Evolutionary conservation across 805 yeast genomes (phyloP), one percentile per base, ranked within the genome.

Genomic region (Candida silvicultrix): DNA sequence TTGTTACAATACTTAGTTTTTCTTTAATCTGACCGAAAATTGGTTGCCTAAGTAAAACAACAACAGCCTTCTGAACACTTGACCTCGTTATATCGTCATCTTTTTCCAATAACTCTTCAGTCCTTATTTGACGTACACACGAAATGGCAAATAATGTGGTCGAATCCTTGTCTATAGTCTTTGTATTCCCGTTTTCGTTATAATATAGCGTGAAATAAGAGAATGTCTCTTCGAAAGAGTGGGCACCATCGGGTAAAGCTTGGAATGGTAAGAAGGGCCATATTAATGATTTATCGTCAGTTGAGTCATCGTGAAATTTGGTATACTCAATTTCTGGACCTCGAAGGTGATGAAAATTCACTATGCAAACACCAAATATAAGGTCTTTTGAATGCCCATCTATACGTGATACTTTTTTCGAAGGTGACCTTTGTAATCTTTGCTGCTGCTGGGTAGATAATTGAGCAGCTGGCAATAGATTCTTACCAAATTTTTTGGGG

Each of bases 271-370:
- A 66, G 57, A 83, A 81, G 11, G 94, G 89, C 90, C 97, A 94
- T 18, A 85, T 66, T 3, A 66, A 56, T 1, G 73, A 59, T 32
- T 58, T 49, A 15, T 63, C 55, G 23, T 59, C 60, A 20, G 66
- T 66, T 28, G 66, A 68, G 23, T 64, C 68, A 2, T 73, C 70
- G 22, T 60, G 45, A 3, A 81, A 80, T 19, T 83, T 73, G 89
- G 97, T 87, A 66, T 87, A 89, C 64, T 92, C 97, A 21, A 94
- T 80, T 62, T 94, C 97, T 0, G 99, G 98, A 2, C 99, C 99
- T 48, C 95, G 71, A 63, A 77, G 62, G 58, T 94, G 98, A 60
- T 92, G 96, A 71, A 92, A 92, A 54, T 95, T 95, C 19, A 90
- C 96, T 14, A 94, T 77, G 53, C 96, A 84, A 3, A 90, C 77